Evolutionary conservation across 176 grass and related monocot genomes (phyloP).

Genomic region (Lolium multiflorum): DNA sequence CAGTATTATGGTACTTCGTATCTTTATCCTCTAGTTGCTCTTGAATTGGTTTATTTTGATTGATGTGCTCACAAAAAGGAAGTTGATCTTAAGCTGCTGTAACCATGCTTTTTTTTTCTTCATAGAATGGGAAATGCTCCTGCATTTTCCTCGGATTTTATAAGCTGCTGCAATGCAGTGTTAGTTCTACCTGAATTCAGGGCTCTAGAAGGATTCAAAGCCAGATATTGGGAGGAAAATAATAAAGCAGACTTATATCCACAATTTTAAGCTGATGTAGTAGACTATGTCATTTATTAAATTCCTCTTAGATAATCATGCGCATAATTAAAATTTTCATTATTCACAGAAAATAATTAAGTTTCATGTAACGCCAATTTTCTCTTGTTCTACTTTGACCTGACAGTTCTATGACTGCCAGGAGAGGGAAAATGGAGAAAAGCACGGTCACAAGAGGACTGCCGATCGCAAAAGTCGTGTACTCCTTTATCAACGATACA

Average conservation of each 20-base stretch:
- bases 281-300: background rate
- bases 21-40: conserved; percentile 22
- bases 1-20: conserved; percentile 2
- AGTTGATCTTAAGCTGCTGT: conserved; percentile 2
- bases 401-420: conserved; percentile 50
- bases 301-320: background rate
- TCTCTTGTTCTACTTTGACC: background rate
- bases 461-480: conserved; percentile 73
- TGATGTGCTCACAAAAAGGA: background rate
- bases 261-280: background rate
- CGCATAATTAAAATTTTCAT: background rate
- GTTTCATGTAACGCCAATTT: background rate
- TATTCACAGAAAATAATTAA: conserved; percentile 13
- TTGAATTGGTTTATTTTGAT: background rate
- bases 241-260: background rate
- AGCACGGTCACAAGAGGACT: conserved; percentile 69
- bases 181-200: conserved; percentile 30
- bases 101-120: background rate
- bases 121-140: background rate
- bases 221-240: background rate
- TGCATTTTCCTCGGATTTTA: background rate
- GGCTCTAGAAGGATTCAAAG: background rate
- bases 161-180: background rate
- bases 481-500: conserved; percentile 75
- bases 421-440: conserved; percentile 93